Evolutionary conservation across 805 yeast species (phyloP), one percentile per base, ranked within the genome.

Genomic region (Candida bentonensis): DNA sequence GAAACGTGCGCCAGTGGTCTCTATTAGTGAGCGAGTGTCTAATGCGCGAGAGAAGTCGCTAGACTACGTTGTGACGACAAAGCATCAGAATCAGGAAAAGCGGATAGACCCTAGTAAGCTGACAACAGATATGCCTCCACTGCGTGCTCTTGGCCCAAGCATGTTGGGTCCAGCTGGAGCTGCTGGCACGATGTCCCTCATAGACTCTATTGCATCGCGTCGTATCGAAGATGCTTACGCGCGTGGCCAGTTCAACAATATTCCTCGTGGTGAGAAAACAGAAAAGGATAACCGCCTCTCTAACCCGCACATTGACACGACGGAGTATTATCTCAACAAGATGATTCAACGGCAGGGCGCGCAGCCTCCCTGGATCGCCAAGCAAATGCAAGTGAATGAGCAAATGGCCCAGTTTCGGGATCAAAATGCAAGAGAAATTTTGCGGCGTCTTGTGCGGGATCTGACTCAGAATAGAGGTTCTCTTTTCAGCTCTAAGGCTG

Each of bases 291-390:
- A 53, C 41, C 58, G 64, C 43, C 58, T 61, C n/a, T 65, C 62
- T 51, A 74, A 65, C 57, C 80, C 76, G 40, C 80, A 68, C 60
- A 66, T 70, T 46, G 92, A 75, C 59, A 72, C 72, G 47, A 83
- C 77, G 44, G 94, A 80, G 52, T 84, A 78, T 58, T 84, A 85
- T 57, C 61, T 87, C 63, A 87, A 87, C 61, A 77, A 82, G 49
- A 79, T 87, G 40, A 62, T 87, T 44, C 54, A 61, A 44, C 72
- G 74, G 39, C 95, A 87, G 59, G 87, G 84, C 42, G 78, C 84
- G 1, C 65, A 78, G 9, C 95, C 95, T 0, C 94, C 94, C 0
- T 87, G 96, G 96, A 79, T 87, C 28, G 94, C 85, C 53, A 78
- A 74, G 45, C 92, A 83, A 58, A 67, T 73, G 17, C 68, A 74